Base-by-base conservation (phyloP, 1,284 basidiomycete species). In the Pholiota adiposa region DNA sequence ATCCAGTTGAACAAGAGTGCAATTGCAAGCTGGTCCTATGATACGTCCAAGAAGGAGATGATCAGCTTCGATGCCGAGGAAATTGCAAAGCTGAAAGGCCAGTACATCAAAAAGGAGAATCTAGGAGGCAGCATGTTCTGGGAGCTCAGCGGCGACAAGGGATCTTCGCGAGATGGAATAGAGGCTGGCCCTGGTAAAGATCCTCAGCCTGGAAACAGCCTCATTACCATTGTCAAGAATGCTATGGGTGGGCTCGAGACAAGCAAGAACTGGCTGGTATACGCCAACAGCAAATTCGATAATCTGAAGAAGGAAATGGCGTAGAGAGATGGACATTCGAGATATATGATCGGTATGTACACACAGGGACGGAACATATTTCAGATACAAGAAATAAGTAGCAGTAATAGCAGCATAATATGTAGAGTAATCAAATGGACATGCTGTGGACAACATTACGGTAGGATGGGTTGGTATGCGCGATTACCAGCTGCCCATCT, bases 61-160 rank as follows among this genome's bases (percentile, higher is more conserved):
- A 80, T 95, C 62, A 90, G 89, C 70, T 96, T 85, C 69, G 94
- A 96, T 69, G 84, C 79, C 34, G 90, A 91, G 58, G 76, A 84
- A 36, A 82, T 91, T 2, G 92, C 81, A 1, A 69, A 73, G 56
- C 81, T 81, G 81, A 95, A 95, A 74, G 90, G 89, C 16, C 79
- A 83, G 61, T 95, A 87, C 79, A 94, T 96, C 65, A 78, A 75
- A 63, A 77, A 83, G 48, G 82, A 89, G 70, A 84, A 86, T 0
- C 75, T 95, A 14, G 88, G 87, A 1, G 93, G 92, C 3, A 89
- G 88, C 63, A 94, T 94, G 92, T 93, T 89, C 68, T 93, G 92
- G 92, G 91, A 93, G 72, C 77, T 93, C 57, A 90, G 88, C 67
- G 91, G 90, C 1, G 91, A 93, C 74, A 93, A 93, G 73, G 87